A percentile compares a stretch with the other conserved stretches of the same genome.
These are phyloP conservation scores for Spathaspora girioi DNA, from an alignment of 805 yeast species.

Conservation along the genomic window DNA sequence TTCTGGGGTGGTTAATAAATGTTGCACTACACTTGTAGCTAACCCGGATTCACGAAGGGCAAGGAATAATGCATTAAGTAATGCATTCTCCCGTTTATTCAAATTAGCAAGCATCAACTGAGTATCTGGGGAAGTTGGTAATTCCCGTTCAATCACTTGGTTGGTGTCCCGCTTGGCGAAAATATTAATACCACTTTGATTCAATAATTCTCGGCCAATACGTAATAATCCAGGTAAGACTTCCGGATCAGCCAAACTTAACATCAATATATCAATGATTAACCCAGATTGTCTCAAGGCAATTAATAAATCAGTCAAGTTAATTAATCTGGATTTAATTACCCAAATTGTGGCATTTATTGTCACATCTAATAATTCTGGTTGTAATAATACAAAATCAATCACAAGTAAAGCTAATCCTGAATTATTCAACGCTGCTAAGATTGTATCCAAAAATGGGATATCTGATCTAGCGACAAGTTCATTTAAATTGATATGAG, in stretches of 20 bases:
- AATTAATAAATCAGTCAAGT: conserved; percentile 19
- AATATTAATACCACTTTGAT: conserved; percentile 16
- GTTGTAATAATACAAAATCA: conserved; percentile 19
- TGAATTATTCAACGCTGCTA: conserved; percentile 17
- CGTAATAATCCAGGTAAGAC: conserved; percentile 21
- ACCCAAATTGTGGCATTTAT: conserved; percentile 18
- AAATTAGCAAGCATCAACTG: conserved; percentile 1
- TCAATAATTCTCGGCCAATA: conserved; percentile 17
- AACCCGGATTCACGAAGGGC: conserved; percentile 24
- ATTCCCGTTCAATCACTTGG: neutral
- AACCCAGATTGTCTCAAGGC: conserved; percentile 24
- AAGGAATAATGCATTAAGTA: conserved; percentile 16
- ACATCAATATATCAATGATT: conserved; percentile 16
- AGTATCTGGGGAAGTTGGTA: neutral
- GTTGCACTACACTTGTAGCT: conserved; percentile 18
- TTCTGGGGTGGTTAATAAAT: conserved; percentile 22
- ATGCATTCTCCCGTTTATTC: conserved; percentile 16
- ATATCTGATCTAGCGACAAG: conserved; percentile 14
- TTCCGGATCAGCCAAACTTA: conserved; percentile 20
- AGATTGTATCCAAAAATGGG: conserved; percentile 21
- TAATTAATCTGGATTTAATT: conserved; percentile 15
- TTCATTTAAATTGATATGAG: neutral
- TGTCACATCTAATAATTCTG: conserved; percentile 16
- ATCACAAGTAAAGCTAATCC: conserved; percentile 19
- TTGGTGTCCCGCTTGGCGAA: conserved; percentile 6